Evolutionary conservation across 495 filamentous ascomycete species (phyloP), one percentile per base, ranked within the genome.

Genomic region (Penicillium ucsense): DNA sequence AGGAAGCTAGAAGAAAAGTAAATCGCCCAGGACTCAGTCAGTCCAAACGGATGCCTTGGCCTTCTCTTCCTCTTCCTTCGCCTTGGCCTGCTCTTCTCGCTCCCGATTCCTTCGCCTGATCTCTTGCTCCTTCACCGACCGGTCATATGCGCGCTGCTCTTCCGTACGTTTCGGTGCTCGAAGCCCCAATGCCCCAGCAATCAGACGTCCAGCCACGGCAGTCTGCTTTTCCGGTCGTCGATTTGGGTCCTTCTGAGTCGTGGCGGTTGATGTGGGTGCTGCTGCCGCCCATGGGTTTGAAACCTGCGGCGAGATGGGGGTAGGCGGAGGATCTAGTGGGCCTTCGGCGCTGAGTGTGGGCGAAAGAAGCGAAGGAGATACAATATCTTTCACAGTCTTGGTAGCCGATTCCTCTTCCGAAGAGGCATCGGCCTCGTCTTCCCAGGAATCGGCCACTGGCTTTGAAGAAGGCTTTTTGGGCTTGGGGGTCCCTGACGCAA

Each of bases 81-180:
- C 77, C 61, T 71, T 74, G 51, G 70, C 77, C 61, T 76, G 73
- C 52, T 72, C 80, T 54, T 85, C 84, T 54, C 75, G 79, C 64
- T 88, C 88, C 51, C 74, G 73, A 56, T 94, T 86, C 49, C 82
- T 67, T 55, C 78, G 74, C 71, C 81, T 88, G 47, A 79, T 79
- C 74, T 95, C 90, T 70, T 88, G 87, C 67, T 94, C 87, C 61
- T 84, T 83, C 41, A 90, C 67, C 8, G 87, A 83, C 44, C 75
- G 74, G 59, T 98, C 92, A 62, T 95, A 98, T 51, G 85, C 85
- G 48, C 74, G 72, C 73, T 95, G 83, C 68, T 96, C 91, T 58
- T 94, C 88, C 8, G 86, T 96, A 60, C 77, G 75, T 71, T 79
- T 85, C 31, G 86, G 87, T 33, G 86, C 79, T 49, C 80, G 78